phyloP scores from a whole-genome alignment of 768 basidiomycete species.

The Neoboletus subvelutipes region DNA sequence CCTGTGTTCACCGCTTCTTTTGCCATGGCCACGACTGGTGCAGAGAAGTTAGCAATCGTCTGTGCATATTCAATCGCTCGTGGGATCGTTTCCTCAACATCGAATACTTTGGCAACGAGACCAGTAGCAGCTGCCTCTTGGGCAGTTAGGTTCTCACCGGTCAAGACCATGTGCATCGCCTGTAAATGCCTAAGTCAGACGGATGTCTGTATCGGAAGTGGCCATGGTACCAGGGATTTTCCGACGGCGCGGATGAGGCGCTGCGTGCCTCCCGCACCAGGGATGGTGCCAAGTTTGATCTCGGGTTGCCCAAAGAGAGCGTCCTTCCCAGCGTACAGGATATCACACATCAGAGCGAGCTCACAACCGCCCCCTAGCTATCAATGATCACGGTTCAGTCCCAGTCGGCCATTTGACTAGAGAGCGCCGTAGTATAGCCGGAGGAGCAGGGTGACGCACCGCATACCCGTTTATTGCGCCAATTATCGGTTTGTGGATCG shows the following conservation, averaged over 20 bases:
- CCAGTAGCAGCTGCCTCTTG: conserved; percentile 47
- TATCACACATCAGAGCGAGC: conserved; percentile 94
- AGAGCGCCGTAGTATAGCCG: too few relatives aligned
- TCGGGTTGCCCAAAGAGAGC: conserved; percentile 96
- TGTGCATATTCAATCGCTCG: conserved; percentile 44
- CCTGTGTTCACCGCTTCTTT: conserved; percentile 54
- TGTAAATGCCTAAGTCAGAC: conserved; percentile 11
- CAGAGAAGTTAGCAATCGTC: conserved; percentile 33
- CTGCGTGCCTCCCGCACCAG: conserved; percentile 92
- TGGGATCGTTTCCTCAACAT: conserved; percentile 38
- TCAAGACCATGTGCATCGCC: conserved; percentile 58
- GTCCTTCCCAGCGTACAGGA: conserved; percentile 82
- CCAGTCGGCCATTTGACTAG: background rate
- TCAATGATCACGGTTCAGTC: conserved; percentile 19
- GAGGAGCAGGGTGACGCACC: conserved; percentile 34
- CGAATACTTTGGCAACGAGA: conserved; percentile 46
- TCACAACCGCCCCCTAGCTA: conserved; percentile 97
- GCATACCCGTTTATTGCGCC: conserved; percentile 94
- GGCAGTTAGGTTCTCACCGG: conserved; percentile 47
- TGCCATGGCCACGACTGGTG: conserved; percentile 36
- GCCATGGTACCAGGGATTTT: conserved; percentile 52
- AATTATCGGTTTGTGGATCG: conserved; percentile 84
- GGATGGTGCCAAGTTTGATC: conserved; percentile 91
- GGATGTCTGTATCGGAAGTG: background rate
- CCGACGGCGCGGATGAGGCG: conserved; percentile 83